A percentile compares a stretch with the other conserved stretches of the same genome.
phyloP scores from a whole-genome alignment of 495 filamentous ascomycete genomes.

The Penicillium riverlandense region DNA sequence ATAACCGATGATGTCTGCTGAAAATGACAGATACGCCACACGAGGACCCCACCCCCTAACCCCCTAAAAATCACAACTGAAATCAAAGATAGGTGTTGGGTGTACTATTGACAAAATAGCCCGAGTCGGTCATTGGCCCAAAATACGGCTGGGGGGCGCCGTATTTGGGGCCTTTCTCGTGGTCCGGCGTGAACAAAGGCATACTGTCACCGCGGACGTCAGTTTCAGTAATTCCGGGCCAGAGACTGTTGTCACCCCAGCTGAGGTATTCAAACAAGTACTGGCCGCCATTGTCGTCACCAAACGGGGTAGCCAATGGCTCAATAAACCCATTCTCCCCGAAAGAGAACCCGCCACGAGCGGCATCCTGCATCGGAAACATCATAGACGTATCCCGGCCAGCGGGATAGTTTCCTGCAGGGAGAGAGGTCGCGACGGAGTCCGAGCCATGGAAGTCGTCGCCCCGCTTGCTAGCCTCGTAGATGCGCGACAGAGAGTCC shows the following conservation, averaged over 20 bases:
- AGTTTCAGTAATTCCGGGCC: conserved; percentile 26
- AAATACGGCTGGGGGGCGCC: conserved; percentile 17
- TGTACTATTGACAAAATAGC: conserved; percentile 25
- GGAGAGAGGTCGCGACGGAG: conserved; percentile 2
- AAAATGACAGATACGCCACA: too few species aligned
- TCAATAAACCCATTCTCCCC: conserved; percentile 21
- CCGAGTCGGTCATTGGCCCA: conserved; percentile 17
- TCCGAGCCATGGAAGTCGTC: conserved; percentile 7
- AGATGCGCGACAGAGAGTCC: conserved; percentile 63
- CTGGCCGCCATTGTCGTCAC: conserved; percentile 29
- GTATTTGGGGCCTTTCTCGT: conserved; percentile 26
- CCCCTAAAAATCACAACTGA: background rate
- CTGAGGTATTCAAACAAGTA: conserved; percentile 39
- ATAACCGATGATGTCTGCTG: too few species aligned
- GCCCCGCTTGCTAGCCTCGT: conserved; percentile 49
- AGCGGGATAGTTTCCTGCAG: conserved; percentile 8
- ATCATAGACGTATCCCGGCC: conserved; percentile 11
- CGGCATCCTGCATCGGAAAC: conserved; percentile 15
- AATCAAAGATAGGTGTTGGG: background rate
- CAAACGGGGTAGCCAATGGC: conserved; percentile 18
- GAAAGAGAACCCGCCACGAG: conserved; percentile 9
- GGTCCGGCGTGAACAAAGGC: conserved; percentile 18
- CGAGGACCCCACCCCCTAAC: too few species aligned
- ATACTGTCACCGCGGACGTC: conserved; percentile 18
- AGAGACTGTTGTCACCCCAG: conserved; percentile 33